A percentile compares a stretch with the other conserved stretches of the same genome.
Evolutionary conservation across 129 eudicot species (phyloP).

Genomic region (Cynara cardunculus): DNA sequence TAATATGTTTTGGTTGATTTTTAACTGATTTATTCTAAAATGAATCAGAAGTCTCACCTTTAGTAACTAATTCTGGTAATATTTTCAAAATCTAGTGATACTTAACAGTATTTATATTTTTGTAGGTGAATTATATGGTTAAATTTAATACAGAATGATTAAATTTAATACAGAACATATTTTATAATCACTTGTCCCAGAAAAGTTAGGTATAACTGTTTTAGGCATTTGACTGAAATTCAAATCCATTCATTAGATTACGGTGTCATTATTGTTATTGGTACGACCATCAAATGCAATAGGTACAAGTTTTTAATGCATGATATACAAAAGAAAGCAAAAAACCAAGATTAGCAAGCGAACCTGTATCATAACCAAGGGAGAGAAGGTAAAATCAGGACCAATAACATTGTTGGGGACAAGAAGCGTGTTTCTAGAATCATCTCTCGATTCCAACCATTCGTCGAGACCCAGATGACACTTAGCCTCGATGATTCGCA

Average conservation of each 20-base stretch:
- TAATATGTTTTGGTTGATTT: too few relatives aligned
- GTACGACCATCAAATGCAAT: not conserved
- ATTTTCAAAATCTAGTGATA: too few relatives aligned
- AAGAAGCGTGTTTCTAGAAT: constrained; percentile 37
- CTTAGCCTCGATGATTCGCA: constrained; percentile 56
- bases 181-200: too few relatives aligned
- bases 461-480: constrained; percentile 55
- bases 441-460: constrained; percentile 54
- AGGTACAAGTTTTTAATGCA: not conserved
- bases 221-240: not conserved
- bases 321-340: not conserved
- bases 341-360: not conserved
- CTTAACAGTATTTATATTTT: too few relatives aligned
- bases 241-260: too few relatives aligned
- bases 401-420: constrained; percentile 48
- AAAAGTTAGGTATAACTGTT: too few relatives aligned
- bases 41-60: too few relatives aligned
- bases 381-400: constrained; percentile 65
- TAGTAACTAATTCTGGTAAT: too few relatives aligned
- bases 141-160: too few relatives aligned
- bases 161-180: too few relatives aligned
- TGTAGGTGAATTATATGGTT: too few relatives aligned
- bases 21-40: too few relatives aligned
- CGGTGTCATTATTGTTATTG: not conserved
- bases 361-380: constrained; percentile 61